Base-by-base conservation (phyloP, 2,329 filamentous ascomycete species). In the Stachybotrys elegans region DNA sequence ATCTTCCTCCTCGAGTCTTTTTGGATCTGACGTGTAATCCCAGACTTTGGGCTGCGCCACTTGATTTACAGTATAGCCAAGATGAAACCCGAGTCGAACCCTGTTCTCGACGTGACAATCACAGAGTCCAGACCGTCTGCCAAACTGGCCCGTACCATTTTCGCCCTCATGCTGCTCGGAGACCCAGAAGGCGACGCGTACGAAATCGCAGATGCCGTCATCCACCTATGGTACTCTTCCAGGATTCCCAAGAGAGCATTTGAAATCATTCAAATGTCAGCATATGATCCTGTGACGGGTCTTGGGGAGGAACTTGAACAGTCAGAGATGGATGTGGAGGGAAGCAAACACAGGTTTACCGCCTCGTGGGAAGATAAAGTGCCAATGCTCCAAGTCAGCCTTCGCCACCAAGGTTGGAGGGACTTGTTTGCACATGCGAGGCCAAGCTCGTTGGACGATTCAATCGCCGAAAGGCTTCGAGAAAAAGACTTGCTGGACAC, bases 201-300 rank as follows among this genome's bases (percentile, higher is more conserved):
- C 1, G 6, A 44, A 5, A 56, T 54, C 36, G 55, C 57, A 1
- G 57, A 61, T 19, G 43, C 50, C 2, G 41, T 47, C 12, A 47
- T 55, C 4, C 54, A 61, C 37, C 19, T 59, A 12, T 59, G 53
- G 56, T 61, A 61, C 42, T 59, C 57, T 9, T 27, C 43, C 11
- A 48, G 42, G 35, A 40, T 57, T 27, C 43, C 57, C 14, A n/a
- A 6, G 2, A 13, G 20, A 8, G 11, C 50, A 19, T 36, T 40
- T 25, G 13, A 34, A 4, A 47, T 54, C 41, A 46, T 55, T 20
- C 29, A 47, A 7, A 3, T n/a, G 6, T 42, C 53, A 2, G 52
- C 43, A 5, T 14, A 27, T 8, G n/a, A 29, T 1, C n/a, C 41
- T 5, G 9, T 48, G 6, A n/a, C 39, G 6, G n/a, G 21, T n/a